Evolutionary conservation across 257 asterid species (phyloP).

Genomic region (Solanum boliviense): DNA sequence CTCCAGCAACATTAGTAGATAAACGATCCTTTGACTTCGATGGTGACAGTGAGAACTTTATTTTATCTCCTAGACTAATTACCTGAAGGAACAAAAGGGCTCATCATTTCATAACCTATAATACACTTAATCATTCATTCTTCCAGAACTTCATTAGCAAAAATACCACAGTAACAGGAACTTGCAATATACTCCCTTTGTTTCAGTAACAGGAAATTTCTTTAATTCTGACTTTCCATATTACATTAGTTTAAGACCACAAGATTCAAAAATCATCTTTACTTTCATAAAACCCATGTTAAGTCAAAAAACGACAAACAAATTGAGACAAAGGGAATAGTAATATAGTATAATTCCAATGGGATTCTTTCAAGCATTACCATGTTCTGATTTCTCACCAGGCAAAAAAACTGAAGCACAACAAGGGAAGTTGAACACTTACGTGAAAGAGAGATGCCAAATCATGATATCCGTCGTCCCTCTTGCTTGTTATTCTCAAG

Average conservation of each 20-base stretch:
- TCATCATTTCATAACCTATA: neutral
- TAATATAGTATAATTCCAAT: neutral
- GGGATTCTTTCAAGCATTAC: neutral
- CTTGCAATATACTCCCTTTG: neutral
- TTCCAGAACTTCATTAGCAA: neutral
- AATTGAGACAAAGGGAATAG: neutral
- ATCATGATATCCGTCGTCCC: slow-evolving; percentile 80
- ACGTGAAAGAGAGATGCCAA: slow-evolving; percentile 91
- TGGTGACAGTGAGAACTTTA: slow-evolving; percentile 79
- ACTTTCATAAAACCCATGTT: neutral
- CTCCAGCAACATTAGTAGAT: slow-evolving; percentile 71
- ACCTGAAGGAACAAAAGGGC: slow-evolving; percentile 43
- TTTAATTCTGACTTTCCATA: neutral
- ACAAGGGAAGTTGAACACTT: neutral
- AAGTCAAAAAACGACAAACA: neutral
- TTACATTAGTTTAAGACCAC: neutral
- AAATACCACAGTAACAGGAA: neutral
- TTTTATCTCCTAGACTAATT: slow-evolving; percentile 80
- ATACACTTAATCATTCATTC: neutral
- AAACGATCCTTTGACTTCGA: slow-evolving; percentile 70
- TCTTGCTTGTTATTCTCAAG: slow-evolving; percentile 62
- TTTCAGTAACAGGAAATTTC: neutral
- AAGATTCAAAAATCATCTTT: too few relatives aligned
- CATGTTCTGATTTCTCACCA: neutral
- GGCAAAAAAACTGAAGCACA: neutral